These are phyloP conservation scores for Asterionellopsis glacialis DNA, from an alignment of 108 stramenopile species.

Conservation along the genomic window DNA sequence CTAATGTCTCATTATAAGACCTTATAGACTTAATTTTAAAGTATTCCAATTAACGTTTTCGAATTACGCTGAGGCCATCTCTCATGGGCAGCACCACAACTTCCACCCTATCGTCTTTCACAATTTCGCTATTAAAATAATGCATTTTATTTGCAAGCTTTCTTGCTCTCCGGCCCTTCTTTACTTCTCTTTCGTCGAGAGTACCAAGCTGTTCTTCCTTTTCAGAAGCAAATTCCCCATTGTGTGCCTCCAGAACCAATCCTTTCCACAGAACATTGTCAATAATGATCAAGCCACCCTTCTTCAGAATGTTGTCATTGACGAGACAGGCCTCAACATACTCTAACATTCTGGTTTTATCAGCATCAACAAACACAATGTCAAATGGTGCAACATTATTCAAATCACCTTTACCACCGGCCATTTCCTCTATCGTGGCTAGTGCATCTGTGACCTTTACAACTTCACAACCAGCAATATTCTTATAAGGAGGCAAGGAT, in stretches of 20 bases:
- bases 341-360: slow-evolving; percentile 82
- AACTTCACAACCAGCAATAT: slow-evolving; percentile 58
- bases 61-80: slow-evolving; percentile 86
- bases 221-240: slow-evolving; percentile 16
- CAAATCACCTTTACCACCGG: slow-evolving; percentile 19
- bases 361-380: slow-evolving; percentile 89
- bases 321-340: slow-evolving; percentile 68
- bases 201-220: slow-evolving; percentile 11
- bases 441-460: slow-evolving; percentile 66
- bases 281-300: slow-evolving; percentile 77
- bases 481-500: slow-evolving; percentile 28
- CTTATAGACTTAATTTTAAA: too few relatives aligned
- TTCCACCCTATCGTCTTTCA: slow-evolving; percentile 64
- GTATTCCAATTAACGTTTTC: slow-evolving; percentile 43
- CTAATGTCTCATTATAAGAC: too few relatives aligned
- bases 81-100: slow-evolving; percentile 80
- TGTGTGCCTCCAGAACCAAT: slow-evolving; percentile 63
- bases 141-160: slow-evolving; percentile 86
- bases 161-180: slow-evolving; percentile 67
- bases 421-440: slow-evolving; percentile 75
- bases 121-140: slow-evolving; percentile 77
- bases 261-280: slow-evolving; percentile 95
- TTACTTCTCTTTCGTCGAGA: slow-evolving; percentile 23
- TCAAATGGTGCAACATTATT: slow-evolving; percentile 60
- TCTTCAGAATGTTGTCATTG: slow-evolving; percentile 57